These are phyloP conservation scores for Annona squamosa DNA, from an alignment of 164 flowering plant species.

Conservation along the genomic window DNA sequence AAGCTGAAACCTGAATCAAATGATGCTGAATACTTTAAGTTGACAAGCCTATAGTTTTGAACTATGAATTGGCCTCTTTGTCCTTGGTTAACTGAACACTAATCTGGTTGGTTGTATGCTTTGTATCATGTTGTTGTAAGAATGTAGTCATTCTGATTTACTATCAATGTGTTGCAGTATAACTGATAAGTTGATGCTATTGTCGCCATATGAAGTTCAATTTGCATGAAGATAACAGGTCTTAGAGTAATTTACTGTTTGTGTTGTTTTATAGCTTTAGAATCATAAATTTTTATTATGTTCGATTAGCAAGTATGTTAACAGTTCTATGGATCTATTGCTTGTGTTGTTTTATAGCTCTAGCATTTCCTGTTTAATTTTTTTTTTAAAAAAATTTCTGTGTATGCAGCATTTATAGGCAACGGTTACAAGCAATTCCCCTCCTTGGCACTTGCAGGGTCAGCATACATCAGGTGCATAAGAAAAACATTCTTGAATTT, in stretches of 20 bases:
- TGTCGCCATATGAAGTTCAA: background rate
- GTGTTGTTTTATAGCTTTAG: background rate
- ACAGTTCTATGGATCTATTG: background rate
- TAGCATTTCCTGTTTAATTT: background rate
- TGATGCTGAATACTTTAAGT: background rate
- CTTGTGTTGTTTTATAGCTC: background rate
- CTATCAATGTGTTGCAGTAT: background rate
- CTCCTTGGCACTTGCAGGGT: constrained; percentile 13
- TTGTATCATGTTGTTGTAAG: background rate
- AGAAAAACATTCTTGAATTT: background rate
- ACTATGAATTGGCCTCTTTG: background rate
- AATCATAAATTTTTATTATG: too few relatives aligned
- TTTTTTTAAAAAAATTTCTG: background rate
- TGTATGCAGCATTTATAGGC: constrained; percentile 40
- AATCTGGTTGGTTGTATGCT: background rate
- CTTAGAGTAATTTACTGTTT: background rate
- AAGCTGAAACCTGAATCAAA: background rate
- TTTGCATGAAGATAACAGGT: background rate
- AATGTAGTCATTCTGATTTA: background rate
- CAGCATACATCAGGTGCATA: constrained; percentile 14
- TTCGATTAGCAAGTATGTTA: too few relatives aligned
- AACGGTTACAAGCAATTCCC: constrained; percentile 38
- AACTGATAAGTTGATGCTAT: background rate
- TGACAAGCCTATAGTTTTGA: background rate
- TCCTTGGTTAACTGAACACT: background rate